Conservation (phyloP, 345 rosid genomes). For the Salix arbutifolia region DNA sequence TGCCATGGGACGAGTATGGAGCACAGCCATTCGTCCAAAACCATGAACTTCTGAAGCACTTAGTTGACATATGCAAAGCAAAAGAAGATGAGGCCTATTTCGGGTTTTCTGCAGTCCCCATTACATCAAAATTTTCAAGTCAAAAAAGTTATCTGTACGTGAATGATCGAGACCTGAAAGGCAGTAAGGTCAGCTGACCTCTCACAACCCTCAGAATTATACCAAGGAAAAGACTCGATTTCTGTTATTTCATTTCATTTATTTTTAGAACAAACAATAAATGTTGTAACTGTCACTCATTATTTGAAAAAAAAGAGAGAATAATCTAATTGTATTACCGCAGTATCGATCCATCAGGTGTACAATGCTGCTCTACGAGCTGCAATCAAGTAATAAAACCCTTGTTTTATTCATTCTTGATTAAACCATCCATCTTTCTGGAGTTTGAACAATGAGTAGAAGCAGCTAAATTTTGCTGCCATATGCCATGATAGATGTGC, state of each 20-base stretch:
- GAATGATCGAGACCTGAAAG: slow-evolving; percentile 5
- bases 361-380: neutral
- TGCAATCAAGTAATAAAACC: neutral
- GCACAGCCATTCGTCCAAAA: slow-evolving; percentile 35
- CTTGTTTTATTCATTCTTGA: neutral
- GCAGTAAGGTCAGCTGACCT: neutral
- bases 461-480: too few relatives aligned
- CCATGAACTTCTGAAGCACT: slow-evolving; percentile 24
- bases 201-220: neutral
- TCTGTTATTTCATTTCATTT: neutral
- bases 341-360: neutral
- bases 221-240: neutral
- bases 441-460: neutral
- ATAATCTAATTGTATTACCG: neutral
- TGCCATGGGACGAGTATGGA: slow-evolving; percentile 51
- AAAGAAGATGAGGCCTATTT: slow-evolving; percentile 28
- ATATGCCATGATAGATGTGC: too few relatives aligned
- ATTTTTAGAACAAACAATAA: neutral
- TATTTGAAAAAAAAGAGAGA: neutral
- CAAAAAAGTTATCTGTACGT: slow-evolving; percentile 4
- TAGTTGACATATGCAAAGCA: slow-evolving; percentile 27
- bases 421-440: neutral
- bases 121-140: neutral
- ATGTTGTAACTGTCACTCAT: neutral
- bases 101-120: slow-evolving; percentile 28